A percentile compares a stretch with the other conserved stretches of the same genome.
Evolutionary conservation across 2,329 filamentous ascomycete species (phyloP).

Genomic region (Neofusicoccum parvum): DNA sequence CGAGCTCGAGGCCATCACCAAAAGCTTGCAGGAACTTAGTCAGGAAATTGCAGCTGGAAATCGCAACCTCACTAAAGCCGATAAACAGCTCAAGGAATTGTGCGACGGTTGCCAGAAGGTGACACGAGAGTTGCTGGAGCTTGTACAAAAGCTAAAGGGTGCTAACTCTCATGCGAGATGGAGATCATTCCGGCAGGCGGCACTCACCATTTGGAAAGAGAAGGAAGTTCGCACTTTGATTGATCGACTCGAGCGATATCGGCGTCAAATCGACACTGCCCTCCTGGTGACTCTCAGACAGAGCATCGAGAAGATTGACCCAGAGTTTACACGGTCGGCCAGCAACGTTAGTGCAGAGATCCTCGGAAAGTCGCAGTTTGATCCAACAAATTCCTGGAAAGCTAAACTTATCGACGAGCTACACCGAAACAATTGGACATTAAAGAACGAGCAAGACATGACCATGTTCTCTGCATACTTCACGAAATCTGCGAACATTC

Average conservation of each 20-base stretch:
- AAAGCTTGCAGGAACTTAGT: neutral
- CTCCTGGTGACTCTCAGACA: constrained; percentile 23
- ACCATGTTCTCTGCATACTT: neutral
- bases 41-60: neutral
- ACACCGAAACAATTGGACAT: neutral
- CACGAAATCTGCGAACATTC: neutral
- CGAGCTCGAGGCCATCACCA: neutral
- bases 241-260: neutral
- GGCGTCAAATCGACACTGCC: constrained; percentile 22
- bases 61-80: neutral
- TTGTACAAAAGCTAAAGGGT: neutral
- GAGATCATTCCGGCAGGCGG: neutral
- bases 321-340: neutral
- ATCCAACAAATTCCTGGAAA: neutral
- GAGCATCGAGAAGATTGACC: neutral
- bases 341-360: neutral
- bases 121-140: neutral
- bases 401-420: neutral
- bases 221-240: neutral
- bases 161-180: neutral
- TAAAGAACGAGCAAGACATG: neutral
- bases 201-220: neutral
- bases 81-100: neutral
- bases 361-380: too few species aligned
- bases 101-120: neutral